Evolutionary conservation across 352 stramenopile genomes (phyloP).

Genomic region (Phytophthora pisi): DNA sequence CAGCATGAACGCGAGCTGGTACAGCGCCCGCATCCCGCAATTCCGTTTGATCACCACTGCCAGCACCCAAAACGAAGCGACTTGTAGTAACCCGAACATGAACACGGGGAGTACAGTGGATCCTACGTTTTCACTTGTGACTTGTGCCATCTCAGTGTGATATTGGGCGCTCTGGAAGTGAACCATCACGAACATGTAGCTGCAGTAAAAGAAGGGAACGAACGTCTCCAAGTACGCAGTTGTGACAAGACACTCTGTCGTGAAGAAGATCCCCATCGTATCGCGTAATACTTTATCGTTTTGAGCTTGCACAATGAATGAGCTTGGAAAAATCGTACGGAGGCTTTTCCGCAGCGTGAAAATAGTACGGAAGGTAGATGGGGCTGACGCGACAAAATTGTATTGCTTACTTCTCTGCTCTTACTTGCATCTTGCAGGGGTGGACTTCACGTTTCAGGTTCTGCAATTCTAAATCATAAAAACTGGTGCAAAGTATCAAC

Average conservation of each 20-base stretch:
- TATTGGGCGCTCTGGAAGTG: conserved; percentile 18
- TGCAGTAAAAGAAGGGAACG: conserved; percentile 32
- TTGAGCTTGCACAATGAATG: background rate
- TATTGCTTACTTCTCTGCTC: background rate
- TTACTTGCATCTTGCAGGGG: background rate
- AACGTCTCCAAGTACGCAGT: conserved; percentile 37
- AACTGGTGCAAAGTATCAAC: too few relatives aligned
- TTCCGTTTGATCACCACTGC: conserved; percentile 7
- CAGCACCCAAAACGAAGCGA: conserved; percentile 27
- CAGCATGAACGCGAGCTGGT: conserved; percentile 45
- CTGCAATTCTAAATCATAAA: too few relatives aligned
- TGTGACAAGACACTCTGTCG: conserved; percentile 31
- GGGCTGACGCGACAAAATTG: background rate
- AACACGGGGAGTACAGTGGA: conserved; percentile 1
- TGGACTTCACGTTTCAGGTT: too few relatives aligned
- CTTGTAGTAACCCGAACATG: conserved; percentile 23
- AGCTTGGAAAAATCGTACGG: background rate
- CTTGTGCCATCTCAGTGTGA: conserved; percentile 5
- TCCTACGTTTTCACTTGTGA: conserved; percentile 7
- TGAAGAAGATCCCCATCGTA: conserved; percentile 14
- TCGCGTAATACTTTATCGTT: background rate
- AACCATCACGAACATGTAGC: conserved; percentile 11
- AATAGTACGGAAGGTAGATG: background rate
- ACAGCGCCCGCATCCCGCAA: conserved; percentile 20
- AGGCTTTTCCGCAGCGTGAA: background rate